These are phyloP conservation scores for Sophora flavescens DNA, from an alignment of 306 rosid genomes.

Conservation along the genomic window DNA sequence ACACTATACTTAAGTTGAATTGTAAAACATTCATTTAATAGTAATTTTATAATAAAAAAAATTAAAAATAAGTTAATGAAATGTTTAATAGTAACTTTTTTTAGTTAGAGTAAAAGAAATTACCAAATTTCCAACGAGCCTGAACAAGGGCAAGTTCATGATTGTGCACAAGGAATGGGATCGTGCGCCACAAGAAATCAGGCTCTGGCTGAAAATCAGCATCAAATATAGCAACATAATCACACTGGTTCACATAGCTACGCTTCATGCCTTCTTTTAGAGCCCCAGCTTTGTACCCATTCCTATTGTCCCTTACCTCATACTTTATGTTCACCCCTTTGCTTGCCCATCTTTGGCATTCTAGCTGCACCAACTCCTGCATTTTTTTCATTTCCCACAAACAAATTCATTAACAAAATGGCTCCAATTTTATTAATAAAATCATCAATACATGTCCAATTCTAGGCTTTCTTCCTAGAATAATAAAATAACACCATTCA, in stretches of 20 bases:
- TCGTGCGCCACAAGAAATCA: slow-evolving; percentile 79
- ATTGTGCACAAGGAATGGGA: slow-evolving; percentile 86
- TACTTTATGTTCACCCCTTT: slow-evolving; percentile 91
- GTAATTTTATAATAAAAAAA: no score
- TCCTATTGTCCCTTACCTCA: slow-evolving; percentile 86
- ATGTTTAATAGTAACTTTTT: background rate
- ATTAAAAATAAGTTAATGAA: background rate
- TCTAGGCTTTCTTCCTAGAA: background rate
- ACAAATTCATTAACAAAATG: background rate
- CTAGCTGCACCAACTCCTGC: slow-evolving; percentile 88
- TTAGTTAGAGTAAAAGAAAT: background rate
- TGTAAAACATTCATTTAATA: no score
- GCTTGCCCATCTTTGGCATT: slow-evolving; percentile 96
- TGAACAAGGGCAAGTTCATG: slow-evolving; percentile 81
- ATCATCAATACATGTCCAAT: background rate
- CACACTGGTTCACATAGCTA: slow-evolving; percentile 79
- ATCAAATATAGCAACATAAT: slow-evolving; percentile 85
- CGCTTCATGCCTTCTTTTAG: slow-evolving; percentile 89
- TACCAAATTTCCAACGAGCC: slow-evolving; percentile 97
- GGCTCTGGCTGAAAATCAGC: slow-evolving; percentile 98
- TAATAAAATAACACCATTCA: background rate
- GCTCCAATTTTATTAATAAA: background rate
- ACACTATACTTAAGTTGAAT: background rate
- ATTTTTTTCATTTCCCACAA: slow-evolving; percentile 35
- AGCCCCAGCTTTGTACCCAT: slow-evolving; percentile 96